Evolutionary conservation across 257 asterid genomes (phyloP).

Genomic region (Penstemon davidsonii): DNA sequence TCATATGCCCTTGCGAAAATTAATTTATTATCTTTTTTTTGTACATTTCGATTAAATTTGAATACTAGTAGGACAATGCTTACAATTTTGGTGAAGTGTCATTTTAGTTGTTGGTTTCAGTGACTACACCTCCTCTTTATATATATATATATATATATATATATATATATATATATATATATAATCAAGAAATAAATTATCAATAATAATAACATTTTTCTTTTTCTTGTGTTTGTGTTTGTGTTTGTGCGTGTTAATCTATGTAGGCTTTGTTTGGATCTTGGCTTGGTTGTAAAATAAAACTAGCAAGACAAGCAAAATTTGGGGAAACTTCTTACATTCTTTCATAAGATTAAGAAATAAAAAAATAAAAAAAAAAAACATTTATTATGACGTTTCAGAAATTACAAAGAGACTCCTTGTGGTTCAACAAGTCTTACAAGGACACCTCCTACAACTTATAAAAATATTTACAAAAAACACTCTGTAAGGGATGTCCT

Average conservation of each 20-base stretch:
- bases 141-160: no score
- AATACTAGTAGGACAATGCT: slow-evolving; percentile 12
- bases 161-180: no score
- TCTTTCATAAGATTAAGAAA: neutral
- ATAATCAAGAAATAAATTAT: no score
- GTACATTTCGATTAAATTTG: neutral
- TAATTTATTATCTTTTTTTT: neutral
- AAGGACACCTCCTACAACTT: no score
- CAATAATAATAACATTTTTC: neutral
- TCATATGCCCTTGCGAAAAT: neutral
- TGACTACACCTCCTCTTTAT: neutral
- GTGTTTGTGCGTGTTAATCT: neutral
- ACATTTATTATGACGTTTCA: no score
- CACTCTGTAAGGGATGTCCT: no score
- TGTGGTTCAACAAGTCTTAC: no score
- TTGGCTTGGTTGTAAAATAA: slow-evolving; percentile 6
- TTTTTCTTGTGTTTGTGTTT: neutral
- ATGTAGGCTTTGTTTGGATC: neutral
- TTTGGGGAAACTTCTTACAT: no score
- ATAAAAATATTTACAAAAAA: no score
- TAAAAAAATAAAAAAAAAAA: no score
- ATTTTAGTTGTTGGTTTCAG: neutral
- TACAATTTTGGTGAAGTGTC: neutral
- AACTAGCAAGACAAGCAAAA: neutral
- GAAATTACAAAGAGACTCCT: no score